A percentile compares a stretch with the other conserved stretches of the same genome.
Conservation (phyloP, 306 rosid genomes). For the Quercus berberidifolia region DNA sequence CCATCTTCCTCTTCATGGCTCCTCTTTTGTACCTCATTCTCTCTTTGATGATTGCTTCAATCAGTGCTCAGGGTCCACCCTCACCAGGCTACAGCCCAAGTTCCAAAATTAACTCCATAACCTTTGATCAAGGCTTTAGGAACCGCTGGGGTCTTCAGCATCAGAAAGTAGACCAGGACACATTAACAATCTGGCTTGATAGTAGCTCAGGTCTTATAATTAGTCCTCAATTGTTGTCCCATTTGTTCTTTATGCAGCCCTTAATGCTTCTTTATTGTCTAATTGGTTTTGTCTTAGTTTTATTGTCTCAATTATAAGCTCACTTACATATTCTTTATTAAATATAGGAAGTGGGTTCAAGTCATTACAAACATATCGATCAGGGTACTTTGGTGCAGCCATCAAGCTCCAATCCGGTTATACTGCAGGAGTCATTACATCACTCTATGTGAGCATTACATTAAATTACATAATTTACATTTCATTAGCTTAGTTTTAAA, state of each 20-base stretch:
- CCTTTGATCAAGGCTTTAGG: conserved; percentile 56
- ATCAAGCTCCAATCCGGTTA: conserved; percentile 81
- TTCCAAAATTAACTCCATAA: conserved; percentile 43
- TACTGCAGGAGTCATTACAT: conserved; percentile 86
- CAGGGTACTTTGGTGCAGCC: conserved; percentile 81
- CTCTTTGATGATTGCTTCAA: conserved; percentile 26
- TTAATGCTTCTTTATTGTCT: background rate
- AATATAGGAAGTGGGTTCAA: conserved; percentile 85
- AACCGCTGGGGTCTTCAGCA: conserved; percentile 87
- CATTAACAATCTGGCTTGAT: conserved; percentile 76
- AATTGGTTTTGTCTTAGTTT: background rate
- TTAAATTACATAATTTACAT: background rate
- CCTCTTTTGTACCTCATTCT: conserved; percentile 31
- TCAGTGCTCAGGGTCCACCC: conserved; percentile 60
- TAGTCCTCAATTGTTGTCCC: background rate
- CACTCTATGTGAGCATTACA: conserved; percentile 58
- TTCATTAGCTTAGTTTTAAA: background rate
- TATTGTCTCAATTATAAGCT: background rate
- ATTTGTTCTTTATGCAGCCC: background rate
- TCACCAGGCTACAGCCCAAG: conserved; percentile 79
- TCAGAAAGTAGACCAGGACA: conserved; percentile 54
- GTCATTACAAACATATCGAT: conserved; percentile 52
- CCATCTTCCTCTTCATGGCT: conserved; percentile 32
- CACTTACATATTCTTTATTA: background rate
- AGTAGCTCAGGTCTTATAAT: conserved; percentile 46